Evolutionary conservation across 352 stramenopile species (phyloP), one percentile per base, ranked within the genome.

Genomic region (Globisporangium paroecandrum): DNA sequence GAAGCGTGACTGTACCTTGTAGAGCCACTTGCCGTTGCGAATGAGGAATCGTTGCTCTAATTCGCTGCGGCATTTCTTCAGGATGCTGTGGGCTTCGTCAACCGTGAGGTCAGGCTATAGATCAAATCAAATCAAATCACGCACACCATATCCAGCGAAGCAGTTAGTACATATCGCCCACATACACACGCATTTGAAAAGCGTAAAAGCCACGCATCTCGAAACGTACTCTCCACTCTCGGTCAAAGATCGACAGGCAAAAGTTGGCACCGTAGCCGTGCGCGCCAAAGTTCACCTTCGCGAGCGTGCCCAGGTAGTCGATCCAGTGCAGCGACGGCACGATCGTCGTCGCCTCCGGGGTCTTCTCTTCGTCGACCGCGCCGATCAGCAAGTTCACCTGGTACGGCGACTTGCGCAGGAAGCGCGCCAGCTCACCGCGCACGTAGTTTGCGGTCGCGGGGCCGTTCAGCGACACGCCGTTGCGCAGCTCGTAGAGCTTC

Each of bases 401-500:
- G 79, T 93, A 95, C 58, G 89, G 89, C 12, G 83, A 83, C 49
- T 91, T 89, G 56, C 89, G 89, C 64, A 96, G 68, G 69, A 91
- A 91, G 36, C 79, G 80, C 55, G 89, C 89, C 27, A 96, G 75
- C 63, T 96, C 87, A 8, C 76, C 76, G 32, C 89, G 89, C 70
- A 96, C 83, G 65, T 87, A 96, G 75, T 94, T 95, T 65, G 89
- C 89, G 0, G 89, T 91, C 46, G 87, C 85, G 4, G 85, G 72
- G 4, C 87, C 87, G 69, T 91, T 85, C 47, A 96, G 83, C 72
- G 83, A 83, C 67, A 96, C 87, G 59, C 87, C 89, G 69, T 95
- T 94, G 71, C 85, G 87, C 72, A 96, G 75, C 69, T 96, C 87
- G 69, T 96, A 95, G 6, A 96, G 82, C 82, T 96, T 96, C 80